Percentiles rank a stretch among this genome's conserved stretches.
Evolutionary conservation across 805 yeast species (phyloP).

Genomic region (Pichia californica): DNA sequence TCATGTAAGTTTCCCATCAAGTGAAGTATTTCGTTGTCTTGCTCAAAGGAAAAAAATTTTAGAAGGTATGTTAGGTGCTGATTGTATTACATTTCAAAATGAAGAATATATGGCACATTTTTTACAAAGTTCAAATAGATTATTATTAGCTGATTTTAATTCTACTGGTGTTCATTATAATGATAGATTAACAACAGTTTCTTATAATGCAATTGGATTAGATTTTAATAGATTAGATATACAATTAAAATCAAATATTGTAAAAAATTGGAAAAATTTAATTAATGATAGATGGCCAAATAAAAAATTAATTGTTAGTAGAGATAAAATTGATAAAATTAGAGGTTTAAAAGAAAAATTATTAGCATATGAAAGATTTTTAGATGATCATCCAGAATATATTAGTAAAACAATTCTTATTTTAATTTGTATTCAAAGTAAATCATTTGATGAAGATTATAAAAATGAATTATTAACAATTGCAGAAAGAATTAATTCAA

Average conservation of each 20-base stretch:
- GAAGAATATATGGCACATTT: conserved; percentile 92
- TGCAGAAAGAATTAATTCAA: conserved; percentile 79
- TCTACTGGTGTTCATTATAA: conserved; percentile 53
- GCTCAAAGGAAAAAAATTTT: conserved; percentile 78
- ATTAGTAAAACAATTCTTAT: conserved; percentile 67
- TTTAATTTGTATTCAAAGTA: conserved; percentile 69
- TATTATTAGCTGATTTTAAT: conserved; percentile 77
- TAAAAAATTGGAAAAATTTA: conserved; percentile 57
- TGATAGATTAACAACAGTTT: conserved; percentile 50
- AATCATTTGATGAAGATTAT: conserved; percentile 48
- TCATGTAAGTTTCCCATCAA: conserved; percentile 92
- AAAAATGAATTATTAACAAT: conserved; percentile 70
- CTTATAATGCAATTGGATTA: conserved; percentile 70
- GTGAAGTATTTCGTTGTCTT: conserved; percentile 89
- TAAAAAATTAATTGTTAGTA: conserved; percentile 67
- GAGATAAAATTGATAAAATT: conserved; percentile 83
- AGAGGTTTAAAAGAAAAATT: conserved; percentile 87
- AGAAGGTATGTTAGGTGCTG: conserved; percentile 84
- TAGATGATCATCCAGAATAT: conserved; percentile 65
- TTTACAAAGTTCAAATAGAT: conserved; percentile 79
- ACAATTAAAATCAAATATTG: conserved; percentile 39
- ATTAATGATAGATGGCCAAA: conserved; percentile 75
- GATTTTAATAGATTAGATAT: conserved; percentile 54
- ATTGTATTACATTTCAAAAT: conserved; percentile 83
- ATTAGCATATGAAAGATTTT: conserved; percentile 76